Base-by-base conservation (phyloP, 768 basidiomycete species). In the Termitomyces sp. region DNA sequence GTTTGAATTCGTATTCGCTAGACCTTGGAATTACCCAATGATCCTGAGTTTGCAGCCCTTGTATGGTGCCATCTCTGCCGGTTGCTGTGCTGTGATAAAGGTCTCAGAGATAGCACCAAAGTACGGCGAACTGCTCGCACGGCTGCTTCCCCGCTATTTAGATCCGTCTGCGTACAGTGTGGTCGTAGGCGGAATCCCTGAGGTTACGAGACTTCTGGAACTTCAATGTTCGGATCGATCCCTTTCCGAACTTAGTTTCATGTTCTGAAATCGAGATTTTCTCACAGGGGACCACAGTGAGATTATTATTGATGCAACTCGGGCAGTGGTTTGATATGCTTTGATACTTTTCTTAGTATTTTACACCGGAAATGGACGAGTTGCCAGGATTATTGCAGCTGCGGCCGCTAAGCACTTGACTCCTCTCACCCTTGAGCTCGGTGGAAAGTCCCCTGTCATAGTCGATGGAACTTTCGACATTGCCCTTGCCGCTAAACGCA, bases 21-120 rank as follows among this genome's bases (percentile, higher is more conserved):
- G 84, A 17, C 84, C 84, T 2, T 87, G 84, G 84, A 87, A 87
- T 63, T 87, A 82, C 61, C 86, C 86, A 0, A 63, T 83, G 50
- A 69, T 81, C 10, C 74, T 86, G 33, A 73, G 70, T 64, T 66
- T 87, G 6, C 77, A 78, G 40, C 86, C 87, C 3, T 70, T 86
- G 21, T 74, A 79, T 50, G 89, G 88, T 4, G 89, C 89, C 1
- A 86, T 92, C 49, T 76, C 87, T 0, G 87, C 88, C 0, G 90
- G 89, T 0, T 87, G 85, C 62, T 77, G 83, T n/a, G 79, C 77
- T 0, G 75, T 83, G 9, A 46, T 90, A 63, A 91, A 91, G 64
- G 78, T 80, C 0, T 89, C 87, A 8, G 90, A 91, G 63, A 64
- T 82, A 47, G 67, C 75, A 0, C 80, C 85, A 0, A 68, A 75